Percentiles rank a stretch among this genome's conserved stretches.
These are phyloP conservation scores for Pseudocercospora ulei DNA, from an alignment of 2,329 filamentous ascomycete species.

Conservation along the genomic window DNA sequence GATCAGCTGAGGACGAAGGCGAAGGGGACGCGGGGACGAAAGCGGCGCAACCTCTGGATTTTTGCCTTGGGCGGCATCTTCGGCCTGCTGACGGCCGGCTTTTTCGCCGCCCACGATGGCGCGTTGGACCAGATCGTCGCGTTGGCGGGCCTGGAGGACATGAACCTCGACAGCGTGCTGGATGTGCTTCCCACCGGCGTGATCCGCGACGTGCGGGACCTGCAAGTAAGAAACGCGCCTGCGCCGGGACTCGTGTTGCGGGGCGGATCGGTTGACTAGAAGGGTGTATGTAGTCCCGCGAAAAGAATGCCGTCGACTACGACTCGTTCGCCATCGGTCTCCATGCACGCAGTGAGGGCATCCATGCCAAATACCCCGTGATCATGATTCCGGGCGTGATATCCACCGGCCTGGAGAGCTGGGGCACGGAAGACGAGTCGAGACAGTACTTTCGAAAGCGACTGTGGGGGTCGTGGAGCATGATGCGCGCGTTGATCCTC, in stretches of 20 bases:
- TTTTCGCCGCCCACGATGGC: slow-evolving; percentile 83
- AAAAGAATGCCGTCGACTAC: slow-evolving; percentile 79
- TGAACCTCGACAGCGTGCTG: slow-evolving; percentile 74
- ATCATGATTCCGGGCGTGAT: slow-evolving; percentile 98
- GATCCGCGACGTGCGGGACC: slow-evolving; percentile 72
- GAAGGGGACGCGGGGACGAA: slow-evolving; percentile 39
- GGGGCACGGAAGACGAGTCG: slow-evolving; percentile 79
- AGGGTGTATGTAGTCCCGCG: slow-evolving; percentile 54
- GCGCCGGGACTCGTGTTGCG: not conserved
- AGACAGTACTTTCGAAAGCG: slow-evolving; percentile 87
- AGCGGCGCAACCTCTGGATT: slow-evolving; percentile 68
- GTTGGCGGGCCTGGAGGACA: slow-evolving; percentile 58
- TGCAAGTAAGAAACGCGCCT: slow-evolving; percentile 56
- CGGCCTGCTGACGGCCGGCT: slow-evolving; percentile 75
- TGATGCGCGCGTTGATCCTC: slow-evolving; percentile 90
- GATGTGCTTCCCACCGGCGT: slow-evolving; percentile 82
- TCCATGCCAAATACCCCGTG: slow-evolving; percentile 73
- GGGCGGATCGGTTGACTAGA: slow-evolving; percentile 29
- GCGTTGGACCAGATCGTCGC: slow-evolving; percentile 55
- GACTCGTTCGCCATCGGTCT: slow-evolving; percentile 88
- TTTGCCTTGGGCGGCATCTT: slow-evolving; percentile 85
- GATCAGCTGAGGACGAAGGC: slow-evolving; percentile 35
- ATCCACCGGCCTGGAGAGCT: slow-evolving; percentile 90
- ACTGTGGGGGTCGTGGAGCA: slow-evolving; percentile 95
- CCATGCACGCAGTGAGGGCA: slow-evolving; percentile 69